Evolutionary conservation across 1,284 basidiomycete species (phyloP).

Genomic region (Vanrija humicola): DNA sequence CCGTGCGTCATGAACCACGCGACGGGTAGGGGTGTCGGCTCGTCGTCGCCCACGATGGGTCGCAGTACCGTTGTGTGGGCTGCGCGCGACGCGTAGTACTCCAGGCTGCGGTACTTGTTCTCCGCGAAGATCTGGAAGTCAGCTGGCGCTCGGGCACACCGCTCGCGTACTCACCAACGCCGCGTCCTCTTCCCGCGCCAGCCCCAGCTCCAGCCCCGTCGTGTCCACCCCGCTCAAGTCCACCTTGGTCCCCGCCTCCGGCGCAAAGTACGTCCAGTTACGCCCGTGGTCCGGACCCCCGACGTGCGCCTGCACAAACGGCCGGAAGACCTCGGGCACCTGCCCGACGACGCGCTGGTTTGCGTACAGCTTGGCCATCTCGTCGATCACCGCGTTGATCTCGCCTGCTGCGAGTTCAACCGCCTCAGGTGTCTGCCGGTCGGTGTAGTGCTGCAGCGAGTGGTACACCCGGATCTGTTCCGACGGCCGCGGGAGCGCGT

Average conservation of each 20-base stretch:
- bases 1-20: slow-evolving; percentile 25
- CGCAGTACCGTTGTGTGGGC: slow-evolving; percentile 17
- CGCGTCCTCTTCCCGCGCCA: slow-evolving; percentile 13
- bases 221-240: not conserved
- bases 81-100: slow-evolving; percentile 18
- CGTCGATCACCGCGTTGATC: slow-evolving; percentile 1
- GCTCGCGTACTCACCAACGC: slow-evolving; percentile 9
- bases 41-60: not conserved
- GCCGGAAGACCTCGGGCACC: not conserved
- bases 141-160: no score
- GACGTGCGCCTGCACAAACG: no score
- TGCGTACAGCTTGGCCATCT: not conserved
- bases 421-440: not conserved
- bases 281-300: no score
- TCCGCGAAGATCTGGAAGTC: not conserved
- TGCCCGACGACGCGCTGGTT: not conserved
- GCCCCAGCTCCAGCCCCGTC: slow-evolving; percentile 7
- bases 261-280: slow-evolving; percentile 6
- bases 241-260: not conserved
- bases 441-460: slow-evolving; percentile 7
- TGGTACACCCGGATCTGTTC: slow-evolving; percentile 23
- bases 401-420: not conserved
- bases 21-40: not conserved
- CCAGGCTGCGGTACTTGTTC: slow-evolving; percentile 4
- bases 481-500: slow-evolving; percentile 13